Conservation (phyloP, 176 grass and related monocot species). For the Zizania latifolia region DNA sequence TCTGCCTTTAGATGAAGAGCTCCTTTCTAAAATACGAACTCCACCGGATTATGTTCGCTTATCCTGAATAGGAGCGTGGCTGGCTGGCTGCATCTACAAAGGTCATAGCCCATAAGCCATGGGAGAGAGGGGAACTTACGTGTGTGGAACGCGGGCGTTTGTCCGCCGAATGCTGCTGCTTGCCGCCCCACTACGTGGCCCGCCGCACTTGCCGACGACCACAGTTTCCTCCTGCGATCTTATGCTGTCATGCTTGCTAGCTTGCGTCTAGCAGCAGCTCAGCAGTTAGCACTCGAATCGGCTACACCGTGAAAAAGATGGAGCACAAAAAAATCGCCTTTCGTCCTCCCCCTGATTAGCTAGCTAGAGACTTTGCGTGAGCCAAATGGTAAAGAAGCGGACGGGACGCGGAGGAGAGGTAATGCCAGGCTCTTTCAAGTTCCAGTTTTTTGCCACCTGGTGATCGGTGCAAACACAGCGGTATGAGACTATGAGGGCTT, state of each 20-base stretch:
- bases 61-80: background rate
- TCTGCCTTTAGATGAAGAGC: background rate
- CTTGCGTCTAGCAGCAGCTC: background rate
- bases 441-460: background rate
- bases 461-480: background rate
- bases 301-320: background rate
- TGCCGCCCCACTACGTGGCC: slow-evolving; percentile 19
- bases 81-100: background rate
- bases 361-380: background rate
- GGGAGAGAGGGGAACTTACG: too few relatives aligned
- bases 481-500: background rate
- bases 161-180: background rate
- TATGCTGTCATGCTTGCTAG: background rate
- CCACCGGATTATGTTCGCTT: background rate
- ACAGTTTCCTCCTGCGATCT: background rate
- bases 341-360: background rate
- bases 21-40: background rate
- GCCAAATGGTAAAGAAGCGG: background rate
- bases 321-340: background rate
- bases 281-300: background rate
- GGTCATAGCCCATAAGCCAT: background rate
- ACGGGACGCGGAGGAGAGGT: background rate
- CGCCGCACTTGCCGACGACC: slow-evolving; percentile 30
- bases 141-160: background rate
- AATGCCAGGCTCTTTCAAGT: background rate